Evolutionary conservation across 73 alveolate genomes (phyloP), one percentile per base, ranked within the genome.

Genomic region (Symbiodinium pilosum): DNA sequence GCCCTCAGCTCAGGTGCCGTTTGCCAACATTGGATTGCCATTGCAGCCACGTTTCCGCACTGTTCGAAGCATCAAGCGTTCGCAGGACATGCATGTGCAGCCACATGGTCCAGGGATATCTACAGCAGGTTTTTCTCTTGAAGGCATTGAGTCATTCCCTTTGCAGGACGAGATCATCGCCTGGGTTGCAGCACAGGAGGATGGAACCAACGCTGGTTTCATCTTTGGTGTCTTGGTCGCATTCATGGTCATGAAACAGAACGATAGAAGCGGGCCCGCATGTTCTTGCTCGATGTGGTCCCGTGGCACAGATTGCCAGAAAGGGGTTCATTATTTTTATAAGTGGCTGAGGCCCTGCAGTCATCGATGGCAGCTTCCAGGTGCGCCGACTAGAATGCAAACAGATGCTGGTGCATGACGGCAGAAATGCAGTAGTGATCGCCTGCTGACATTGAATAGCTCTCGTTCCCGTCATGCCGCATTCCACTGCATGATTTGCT

Each of bases 41-140:
- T 36, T 92, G 92, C 98, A 92, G 92, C 98, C 98, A 21, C 98
- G 98, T 42, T 92, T 92, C 98, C 98, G 98, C 4, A 92, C 98
- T 2, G 98, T 92, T 84, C 98, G 98, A 84, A 92, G 64, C 64
- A 92, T 92, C 98, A 92, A 92, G 77, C 89, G 98, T 40, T 91
- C 96, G 14, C 56, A 91, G 96, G 94, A 47, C 42, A 0, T 6
- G 39, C 32, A 20, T 24, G 30, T 6, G 59, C 6, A 47, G 59
- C 14, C 14, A 6, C 59, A 6, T 47, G 14, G 59, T 9, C 59
- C 14, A 47, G 6, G 77, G 34, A 14, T 34, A 28, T 42, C 8
- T 30, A 18, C 20, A 36, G 43, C 64, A 83, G 42, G 40, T 1
- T 36, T 39, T 16, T 41, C 44, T 47, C 59, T 9, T 14, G 14